These are phyloP conservation scores for Dacryopinax primogenitus DNA, from an alignment of 768 basidiomycete genomes.

Conservation along the genomic window DNA sequence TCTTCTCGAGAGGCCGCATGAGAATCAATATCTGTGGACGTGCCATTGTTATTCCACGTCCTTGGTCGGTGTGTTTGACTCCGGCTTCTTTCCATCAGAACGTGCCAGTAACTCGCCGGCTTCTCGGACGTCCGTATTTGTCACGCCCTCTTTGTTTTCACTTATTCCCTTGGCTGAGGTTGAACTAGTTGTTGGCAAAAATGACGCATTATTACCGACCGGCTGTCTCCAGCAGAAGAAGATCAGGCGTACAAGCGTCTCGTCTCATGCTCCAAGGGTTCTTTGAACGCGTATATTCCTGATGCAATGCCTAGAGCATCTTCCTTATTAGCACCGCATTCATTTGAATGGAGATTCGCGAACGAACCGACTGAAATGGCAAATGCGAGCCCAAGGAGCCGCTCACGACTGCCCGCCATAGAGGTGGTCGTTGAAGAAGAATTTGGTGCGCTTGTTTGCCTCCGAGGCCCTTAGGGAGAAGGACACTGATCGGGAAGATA, in stretches of 20 bases:
- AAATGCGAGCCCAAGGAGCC: neutral
- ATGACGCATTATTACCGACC: neutral
- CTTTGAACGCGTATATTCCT: constrained; percentile 56
- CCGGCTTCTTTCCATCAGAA: too few species aligned
- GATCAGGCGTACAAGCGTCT: neutral
- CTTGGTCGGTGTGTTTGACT: too few species aligned
- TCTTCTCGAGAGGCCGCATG: too few species aligned
- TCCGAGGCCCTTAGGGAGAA: neutral
- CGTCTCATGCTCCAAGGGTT: constrained; percentile 25
- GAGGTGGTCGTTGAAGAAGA: neutral
- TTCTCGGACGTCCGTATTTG: too few species aligned
- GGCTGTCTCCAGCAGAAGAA: too few species aligned
- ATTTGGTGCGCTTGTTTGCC: neutral
- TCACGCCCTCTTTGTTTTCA: too few species aligned
- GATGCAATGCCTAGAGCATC: constrained; percentile 40
- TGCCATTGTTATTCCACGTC: too few species aligned
- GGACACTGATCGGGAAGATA: too few species aligned
- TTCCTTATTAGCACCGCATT: neutral
- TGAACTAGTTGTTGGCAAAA: too few species aligned
- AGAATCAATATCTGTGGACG: too few species aligned
- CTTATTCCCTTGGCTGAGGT: too few species aligned
- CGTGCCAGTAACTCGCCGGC: too few species aligned
- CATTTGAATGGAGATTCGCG: neutral
- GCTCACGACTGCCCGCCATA: neutral
- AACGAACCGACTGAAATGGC: neutral